These are phyloP conservation scores for Pythium monospermum DNA, from an alignment of 352 stramenopile genomes.

Conservation along the genomic window DNA sequence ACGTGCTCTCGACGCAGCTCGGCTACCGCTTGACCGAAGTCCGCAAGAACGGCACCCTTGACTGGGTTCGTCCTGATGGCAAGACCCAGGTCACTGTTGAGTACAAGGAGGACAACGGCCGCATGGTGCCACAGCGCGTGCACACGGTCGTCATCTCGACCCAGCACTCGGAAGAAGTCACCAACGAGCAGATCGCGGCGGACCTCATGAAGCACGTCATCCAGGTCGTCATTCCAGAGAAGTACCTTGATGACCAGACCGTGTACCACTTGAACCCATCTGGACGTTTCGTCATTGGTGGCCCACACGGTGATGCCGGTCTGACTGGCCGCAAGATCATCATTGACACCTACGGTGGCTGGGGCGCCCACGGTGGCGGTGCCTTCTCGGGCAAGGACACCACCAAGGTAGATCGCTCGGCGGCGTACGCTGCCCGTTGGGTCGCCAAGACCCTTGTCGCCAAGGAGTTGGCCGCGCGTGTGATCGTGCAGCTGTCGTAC, in stretches of 20 bases:
- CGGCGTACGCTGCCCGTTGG: constrained; percentile 97
- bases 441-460: constrained; percentile 98
- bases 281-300: constrained; percentile 98
- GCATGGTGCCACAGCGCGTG: constrained; percentile 94
- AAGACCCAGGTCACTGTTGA: constrained; percentile 99
- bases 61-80: constrained; percentile 98
- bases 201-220: constrained; percentile 99
- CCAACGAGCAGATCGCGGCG: constrained; percentile 97
- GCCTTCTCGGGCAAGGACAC: constrained; percentile 99
- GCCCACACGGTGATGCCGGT: constrained; percentile 97
- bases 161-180: constrained; percentile 98
- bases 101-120: constrained; percentile 96
- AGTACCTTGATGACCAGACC: constrained; percentile 99
- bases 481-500: constrained; percentile 98
- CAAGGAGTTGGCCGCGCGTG: constrained; percentile 91
- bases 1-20: constrained; percentile 96
- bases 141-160: constrained; percentile 99
- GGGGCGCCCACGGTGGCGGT: constrained; percentile 97
- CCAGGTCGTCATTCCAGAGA: constrained; percentile 96
- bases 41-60: constrained; percentile 97
- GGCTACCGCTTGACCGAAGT: constrained; percentile 97
- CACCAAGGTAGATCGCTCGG: constrained; percentile 98
- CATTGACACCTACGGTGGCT: constrained; percentile 99
- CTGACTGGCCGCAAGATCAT: constrained; percentile 99
- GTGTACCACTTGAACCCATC: constrained; percentile 99